phyloP scores from a whole-genome alignment of 371 early-diverging fungal species.

The Syncephalastrum contaminatum region DNA sequence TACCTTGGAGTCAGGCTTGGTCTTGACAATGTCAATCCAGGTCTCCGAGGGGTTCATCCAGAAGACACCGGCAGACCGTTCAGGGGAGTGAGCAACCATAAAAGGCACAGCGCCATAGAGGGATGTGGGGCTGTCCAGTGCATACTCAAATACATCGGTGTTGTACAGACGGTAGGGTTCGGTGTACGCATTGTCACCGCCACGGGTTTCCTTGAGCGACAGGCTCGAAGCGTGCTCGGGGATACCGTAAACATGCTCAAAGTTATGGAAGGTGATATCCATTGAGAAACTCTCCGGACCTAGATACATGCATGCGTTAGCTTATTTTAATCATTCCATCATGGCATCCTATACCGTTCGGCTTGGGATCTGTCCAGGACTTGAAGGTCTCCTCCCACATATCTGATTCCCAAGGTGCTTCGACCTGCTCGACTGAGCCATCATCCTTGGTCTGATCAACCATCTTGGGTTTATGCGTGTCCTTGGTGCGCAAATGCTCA shows the following conservation, averaged over 20 bases:
- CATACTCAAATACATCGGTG: slow-evolving; percentile 97
- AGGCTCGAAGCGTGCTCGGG: slow-evolving; percentile 91
- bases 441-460: slow-evolving; percentile 41
- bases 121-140: slow-evolving; percentile 90
- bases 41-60: slow-evolving; percentile 96
- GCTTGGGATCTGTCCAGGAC: slow-evolving; percentile 86
- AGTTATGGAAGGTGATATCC: slow-evolving; percentile 90
- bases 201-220: slow-evolving; percentile 83
- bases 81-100: slow-evolving; percentile 82
- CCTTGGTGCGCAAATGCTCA: slow-evolving; percentile 79
- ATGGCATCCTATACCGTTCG: slow-evolving; percentile 61
- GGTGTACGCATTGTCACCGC: slow-evolving; percentile 70
- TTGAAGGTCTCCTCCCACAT: slow-evolving; percentile 90
- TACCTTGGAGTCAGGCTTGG: slow-evolving; percentile 24
- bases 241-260: slow-evolving; percentile 90
- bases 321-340: too few species aligned
- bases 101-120: slow-evolving; percentile 96
- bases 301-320: slow-evolving; percentile 16
- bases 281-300: slow-evolving; percentile 91
- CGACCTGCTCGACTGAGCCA: slow-evolving; percentile 39
- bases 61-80: slow-evolving; percentile 71
- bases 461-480: slow-evolving; percentile 43
- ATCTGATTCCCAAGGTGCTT: slow-evolving; percentile 57
- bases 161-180: slow-evolving; percentile 98
- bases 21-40: slow-evolving; percentile 92